Evolutionary conservation across 78 protist species (phyloP).

Genomic region (Dictyostelium purpureum): DNA sequence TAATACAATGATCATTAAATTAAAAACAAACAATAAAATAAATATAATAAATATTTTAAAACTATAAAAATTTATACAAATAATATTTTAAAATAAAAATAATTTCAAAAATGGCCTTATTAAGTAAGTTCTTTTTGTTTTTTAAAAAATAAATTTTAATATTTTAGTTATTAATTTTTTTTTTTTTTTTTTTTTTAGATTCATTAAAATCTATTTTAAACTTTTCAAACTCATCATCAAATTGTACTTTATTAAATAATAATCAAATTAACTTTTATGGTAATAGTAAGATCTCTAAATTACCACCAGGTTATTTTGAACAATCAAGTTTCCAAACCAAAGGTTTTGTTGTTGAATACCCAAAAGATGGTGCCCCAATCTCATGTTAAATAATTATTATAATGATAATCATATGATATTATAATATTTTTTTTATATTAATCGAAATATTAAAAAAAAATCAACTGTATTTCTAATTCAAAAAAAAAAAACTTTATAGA

Average conservation of each 20-base stretch:
- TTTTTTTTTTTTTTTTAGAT: not conserved
- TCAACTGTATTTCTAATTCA: not conserved
- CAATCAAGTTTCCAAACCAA: not conserved
- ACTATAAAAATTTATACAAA: not conserved
- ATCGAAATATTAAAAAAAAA: not conserved
- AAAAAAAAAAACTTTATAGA: not conserved
- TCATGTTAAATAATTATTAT: too few species aligned
- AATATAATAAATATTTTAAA: not conserved
- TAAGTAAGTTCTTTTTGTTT: not conserved
- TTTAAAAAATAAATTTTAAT: too few species aligned
- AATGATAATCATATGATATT: too few species aligned
- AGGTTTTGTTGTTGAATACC: not conserved
- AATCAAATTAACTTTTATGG: not conserved
- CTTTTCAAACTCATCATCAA: not conserved
- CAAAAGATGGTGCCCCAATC: not conserved
- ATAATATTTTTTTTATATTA: too few species aligned
- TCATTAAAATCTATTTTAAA: not conserved
- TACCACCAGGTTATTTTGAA: conserved; percentile 15
- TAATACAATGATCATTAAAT: conserved; percentile 8
- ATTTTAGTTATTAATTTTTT: not conserved
- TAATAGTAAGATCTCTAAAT: not conserved
- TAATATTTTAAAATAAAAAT: not conserved
- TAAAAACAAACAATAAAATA: not conserved
- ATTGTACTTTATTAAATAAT: not conserved
- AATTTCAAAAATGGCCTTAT: not conserved